phyloP scores from a whole-genome alignment of 177 flowering plant genomes.

The Vitis hybrid region DNA sequence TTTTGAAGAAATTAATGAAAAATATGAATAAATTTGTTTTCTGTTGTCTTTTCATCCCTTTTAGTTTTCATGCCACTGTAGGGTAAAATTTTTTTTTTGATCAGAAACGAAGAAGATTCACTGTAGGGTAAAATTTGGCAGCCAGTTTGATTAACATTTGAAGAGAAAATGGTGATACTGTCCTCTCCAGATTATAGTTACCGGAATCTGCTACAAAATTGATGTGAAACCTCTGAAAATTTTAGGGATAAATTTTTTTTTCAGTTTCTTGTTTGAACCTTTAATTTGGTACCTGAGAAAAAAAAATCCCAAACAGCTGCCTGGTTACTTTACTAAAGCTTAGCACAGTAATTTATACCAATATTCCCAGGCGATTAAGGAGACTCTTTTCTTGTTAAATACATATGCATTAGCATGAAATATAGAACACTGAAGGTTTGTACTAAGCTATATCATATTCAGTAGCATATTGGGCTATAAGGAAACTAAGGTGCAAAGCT shows the following conservation, averaged over 20 bases:
- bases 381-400: too few relatives aligned
- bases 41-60: background rate
- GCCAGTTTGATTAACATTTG: background rate
- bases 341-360: too few relatives aligned
- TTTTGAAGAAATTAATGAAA: background rate
- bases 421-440: too few relatives aligned
- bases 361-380: too few relatives aligned
- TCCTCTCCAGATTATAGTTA: background rate
- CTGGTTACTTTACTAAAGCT: too few relatives aligned
- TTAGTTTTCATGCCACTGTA: background rate
- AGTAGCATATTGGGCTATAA: too few relatives aligned
- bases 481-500: too few relatives aligned
- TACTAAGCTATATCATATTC: too few relatives aligned
- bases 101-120: too few relatives aligned
- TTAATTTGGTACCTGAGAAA: background rate
- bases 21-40: background rate
- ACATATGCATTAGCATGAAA: too few relatives aligned
- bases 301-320: too few relatives aligned
- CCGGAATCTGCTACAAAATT: background rate
- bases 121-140: background rate
- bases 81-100: background rate
- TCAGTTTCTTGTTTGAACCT: background rate
- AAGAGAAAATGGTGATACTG: background rate
- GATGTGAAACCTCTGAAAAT: background rate
- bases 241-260: background rate